These are phyloP conservation scores for Scutellaria minor DNA, from an alignment of 257 asterid species.

Conservation along the genomic window DNA sequence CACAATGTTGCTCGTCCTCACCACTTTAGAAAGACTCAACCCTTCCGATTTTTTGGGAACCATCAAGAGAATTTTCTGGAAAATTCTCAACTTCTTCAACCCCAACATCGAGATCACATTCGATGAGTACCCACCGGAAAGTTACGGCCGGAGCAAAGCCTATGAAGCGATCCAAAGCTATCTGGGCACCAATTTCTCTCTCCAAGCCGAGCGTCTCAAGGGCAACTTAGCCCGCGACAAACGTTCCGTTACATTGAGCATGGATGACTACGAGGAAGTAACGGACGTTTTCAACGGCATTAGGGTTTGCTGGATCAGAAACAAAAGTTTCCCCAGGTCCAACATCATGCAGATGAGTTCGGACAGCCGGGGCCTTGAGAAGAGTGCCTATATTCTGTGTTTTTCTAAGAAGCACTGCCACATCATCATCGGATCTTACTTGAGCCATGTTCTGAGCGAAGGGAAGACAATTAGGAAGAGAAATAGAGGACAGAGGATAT, in stretches of 20 bases:
- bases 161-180: slow-evolving; percentile 28
- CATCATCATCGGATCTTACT: slow-evolving; percentile 5
- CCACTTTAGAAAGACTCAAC: background rate
- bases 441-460: slow-evolving; percentile 30
- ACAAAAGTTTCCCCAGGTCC: too few relatives aligned
- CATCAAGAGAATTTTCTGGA: background rate
- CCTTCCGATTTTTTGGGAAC: background rate
- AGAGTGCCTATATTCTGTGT: slow-evolving; percentile 20
- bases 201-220: slow-evolving; percentile 19
- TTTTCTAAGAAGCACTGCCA: background rate
- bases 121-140: slow-evolving; percentile 28
- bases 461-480: slow-evolving; percentile 32
- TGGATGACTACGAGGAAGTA: background rate
- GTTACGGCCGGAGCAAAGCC: slow-evolving; percentile 24
- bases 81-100: background rate
- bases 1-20: background rate
- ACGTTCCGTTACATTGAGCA: background rate
- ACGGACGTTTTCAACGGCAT: too few relatives aligned
- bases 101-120: slow-evolving; percentile 32
- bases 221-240: background rate
- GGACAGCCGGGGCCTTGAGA: too few relatives aligned
- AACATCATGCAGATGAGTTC: too few relatives aligned
- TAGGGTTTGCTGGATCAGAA: too few relatives aligned
- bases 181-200: slow-evolving; percentile 26
- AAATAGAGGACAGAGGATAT: slow-evolving; percentile 23